Conservation (phyloP, 164 flowering plant genomes). For the Vitis labrusca region DNA sequence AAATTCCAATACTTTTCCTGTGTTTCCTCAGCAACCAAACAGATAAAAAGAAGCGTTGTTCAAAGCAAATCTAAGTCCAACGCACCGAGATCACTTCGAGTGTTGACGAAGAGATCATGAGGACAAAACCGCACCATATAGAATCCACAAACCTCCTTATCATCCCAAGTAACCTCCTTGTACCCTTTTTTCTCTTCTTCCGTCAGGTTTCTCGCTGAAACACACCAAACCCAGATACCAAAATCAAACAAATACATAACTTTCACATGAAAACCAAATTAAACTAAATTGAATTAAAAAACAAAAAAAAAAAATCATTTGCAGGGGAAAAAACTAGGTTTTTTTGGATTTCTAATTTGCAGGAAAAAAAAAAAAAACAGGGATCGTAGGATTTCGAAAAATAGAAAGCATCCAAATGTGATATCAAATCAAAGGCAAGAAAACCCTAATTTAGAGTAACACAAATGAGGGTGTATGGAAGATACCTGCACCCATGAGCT, state of each 20-base stretch:
- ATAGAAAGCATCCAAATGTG: background rate
- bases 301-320: background rate
- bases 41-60: background rate
- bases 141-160: conserved; percentile 82
- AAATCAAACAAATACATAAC: background rate
- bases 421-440: background rate
- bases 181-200: conserved; percentile 87
- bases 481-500: conserved; percentile 94
- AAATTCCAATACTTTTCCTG: background rate
- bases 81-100: conserved; percentile 93
- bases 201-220: conserved; percentile 82
- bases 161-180: conserved; percentile 86
- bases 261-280: background rate
- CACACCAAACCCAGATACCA: conserved; percentile 9
- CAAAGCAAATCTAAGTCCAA: background rate
- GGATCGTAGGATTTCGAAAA: background rate
- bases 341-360: background rate
- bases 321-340: background rate
- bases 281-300: background rate
- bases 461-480: background rate
- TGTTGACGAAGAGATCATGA: conserved; percentile 95
- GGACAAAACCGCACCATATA: conserved; percentile 98
- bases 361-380: no score
- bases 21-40: background rate
- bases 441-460: background rate